Percentiles rank a stretch among this genome's conserved stretches.
These are phyloP conservation scores for Candida glucosophila DNA, from an alignment of 1,139 yeast genomes.

Conservation along the genomic window DNA sequence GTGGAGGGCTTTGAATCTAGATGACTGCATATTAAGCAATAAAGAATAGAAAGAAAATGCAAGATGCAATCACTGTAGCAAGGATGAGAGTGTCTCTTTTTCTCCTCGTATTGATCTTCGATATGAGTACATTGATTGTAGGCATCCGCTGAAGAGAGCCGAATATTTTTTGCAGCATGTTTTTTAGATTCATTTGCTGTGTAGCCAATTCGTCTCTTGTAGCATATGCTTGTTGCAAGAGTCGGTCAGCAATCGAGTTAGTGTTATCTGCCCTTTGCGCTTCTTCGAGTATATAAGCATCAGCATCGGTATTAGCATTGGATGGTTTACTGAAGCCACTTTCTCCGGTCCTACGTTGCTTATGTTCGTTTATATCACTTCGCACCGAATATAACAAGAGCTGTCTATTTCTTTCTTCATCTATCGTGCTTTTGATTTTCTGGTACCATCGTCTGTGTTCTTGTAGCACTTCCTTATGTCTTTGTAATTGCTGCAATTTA, in stretches of 20 bases:
- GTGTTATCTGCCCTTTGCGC: slow-evolving; percentile 65
- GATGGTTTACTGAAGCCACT: slow-evolving; percentile 5
- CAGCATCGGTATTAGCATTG: slow-evolving; percentile 29
- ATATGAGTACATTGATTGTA: slow-evolving; percentile 68
- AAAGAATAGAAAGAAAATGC: slow-evolving; percentile 65
- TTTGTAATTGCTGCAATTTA: slow-evolving; percentile 70
- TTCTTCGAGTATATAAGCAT: slow-evolving; percentile 75
- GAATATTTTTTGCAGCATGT: slow-evolving; percentile 58
- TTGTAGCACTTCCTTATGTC: slow-evolving; percentile 69
- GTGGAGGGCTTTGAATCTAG: too few species aligned
- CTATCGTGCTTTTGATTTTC: slow-evolving; percentile 50
- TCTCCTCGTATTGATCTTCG: slow-evolving; percentile 80
- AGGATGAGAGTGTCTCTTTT: slow-evolving; percentile 83
- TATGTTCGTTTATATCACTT: slow-evolving; percentile 61
- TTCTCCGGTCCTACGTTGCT: slow-evolving; percentile 12
- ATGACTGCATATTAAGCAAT: not conserved
- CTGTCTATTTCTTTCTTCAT: slow-evolving; percentile 67
- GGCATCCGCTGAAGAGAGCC: slow-evolving; percentile 64
- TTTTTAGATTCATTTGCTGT: slow-evolving; percentile 58
- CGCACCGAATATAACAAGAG: slow-evolving; percentile 71
- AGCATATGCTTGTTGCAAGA: slow-evolving; percentile 76
- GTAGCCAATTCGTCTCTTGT: slow-evolving; percentile 77
- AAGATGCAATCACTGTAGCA: slow-evolving; percentile 62
- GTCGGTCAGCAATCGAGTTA: slow-evolving; percentile 67
- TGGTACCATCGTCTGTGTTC: slow-evolving; percentile 62